Evolutionary conservation across 2,329 filamentous ascomycete species (phyloP).

Genomic region (Geosmithia flava): DNA sequence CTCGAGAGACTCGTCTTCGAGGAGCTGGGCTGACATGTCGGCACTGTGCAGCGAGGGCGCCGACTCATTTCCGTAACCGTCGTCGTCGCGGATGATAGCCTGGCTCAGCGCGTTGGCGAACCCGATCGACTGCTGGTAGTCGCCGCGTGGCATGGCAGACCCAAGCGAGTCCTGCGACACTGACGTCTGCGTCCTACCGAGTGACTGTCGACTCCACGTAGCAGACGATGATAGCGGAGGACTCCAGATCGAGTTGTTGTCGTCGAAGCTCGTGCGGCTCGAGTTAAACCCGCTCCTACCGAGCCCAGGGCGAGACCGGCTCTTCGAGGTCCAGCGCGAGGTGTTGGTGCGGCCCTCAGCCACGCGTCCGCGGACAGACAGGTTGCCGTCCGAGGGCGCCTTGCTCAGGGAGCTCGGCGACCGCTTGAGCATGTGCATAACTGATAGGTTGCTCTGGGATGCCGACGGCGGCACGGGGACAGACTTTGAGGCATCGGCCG

Average conservation of each 20-base stretch:
- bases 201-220: conserved; percentile 88
- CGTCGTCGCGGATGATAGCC: conserved; percentile 87
- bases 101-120: conserved; percentile 96
- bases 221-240: conserved; percentile 75
- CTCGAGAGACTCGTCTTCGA: conserved; percentile 88
- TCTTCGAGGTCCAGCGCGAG: conserved; percentile 74
- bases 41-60: conserved; percentile 44
- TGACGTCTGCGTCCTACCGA: conserved; percentile 81
- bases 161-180: conserved; percentile 88
- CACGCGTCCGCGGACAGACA: conserved; percentile 58
- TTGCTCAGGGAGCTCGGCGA: conserved; percentile 89
- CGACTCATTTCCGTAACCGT: conserved; percentile 37
- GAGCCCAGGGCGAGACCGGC: conserved; percentile 63
- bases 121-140: conserved; percentile 92
- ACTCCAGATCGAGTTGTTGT: conserved; percentile 82
- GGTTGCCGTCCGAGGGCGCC: conserved; percentile 70
- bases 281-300: conserved; percentile 74
- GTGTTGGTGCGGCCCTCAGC: conserved; percentile 44
- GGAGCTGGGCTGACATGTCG: conserved; percentile 48
- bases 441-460: conserved; percentile 54
- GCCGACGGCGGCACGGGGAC: conserved; percentile 9
- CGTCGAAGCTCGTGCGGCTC: conserved; percentile 88
- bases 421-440: conserved; percentile 67
- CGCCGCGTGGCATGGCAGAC: conserved; percentile 60
- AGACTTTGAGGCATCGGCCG: conserved; percentile 18